Conservation (phyloP, 805 yeast species). For the Saturnispora saitoi region DNA sequence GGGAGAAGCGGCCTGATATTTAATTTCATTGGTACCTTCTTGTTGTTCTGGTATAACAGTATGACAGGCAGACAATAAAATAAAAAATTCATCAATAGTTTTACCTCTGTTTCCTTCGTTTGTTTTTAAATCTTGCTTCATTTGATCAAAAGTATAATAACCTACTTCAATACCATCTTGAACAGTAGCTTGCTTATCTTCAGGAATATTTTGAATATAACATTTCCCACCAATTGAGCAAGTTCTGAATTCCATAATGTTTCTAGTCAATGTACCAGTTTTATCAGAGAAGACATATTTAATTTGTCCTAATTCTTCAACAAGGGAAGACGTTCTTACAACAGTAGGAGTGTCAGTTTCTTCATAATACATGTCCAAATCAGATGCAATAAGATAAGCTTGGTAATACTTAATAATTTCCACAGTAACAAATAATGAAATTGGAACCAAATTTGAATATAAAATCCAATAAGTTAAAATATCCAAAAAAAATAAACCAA, state of each 20-base stretch:
- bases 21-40: constrained; percentile 46
- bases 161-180: constrained; percentile 81
- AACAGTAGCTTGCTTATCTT: constrained; percentile 64
- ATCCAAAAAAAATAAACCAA: constrained; percentile 72
- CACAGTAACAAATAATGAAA: constrained; percentile 90
- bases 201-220: constrained; percentile 84
- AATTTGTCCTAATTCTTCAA: constrained; percentile 95
- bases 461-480: constrained; percentile 91
- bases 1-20: constrained; percentile 98
- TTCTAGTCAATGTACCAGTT: constrained; percentile 93
- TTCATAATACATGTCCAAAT: constrained; percentile 84
- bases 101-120: constrained; percentile 28
- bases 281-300: constrained; percentile 95
- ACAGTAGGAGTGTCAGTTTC: constrained; percentile 90
- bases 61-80: constrained; percentile 85
- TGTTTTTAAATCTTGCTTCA: constrained; percentile 37
- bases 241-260: constrained; percentile 92
- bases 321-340: constrained; percentile 89
- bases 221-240: constrained; percentile 90
- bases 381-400: constrained; percentile 89
- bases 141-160: constrained; percentile 57
- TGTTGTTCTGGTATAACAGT: constrained; percentile 91
- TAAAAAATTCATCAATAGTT: constrained; percentile 71
- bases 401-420: constrained; percentile 94
- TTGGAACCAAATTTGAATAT: constrained; percentile 95